These are phyloP conservation scores for Kluyveromyces marxianus DNA, from an alignment of 1,139 yeast species.

Conservation along the genomic window DNA sequence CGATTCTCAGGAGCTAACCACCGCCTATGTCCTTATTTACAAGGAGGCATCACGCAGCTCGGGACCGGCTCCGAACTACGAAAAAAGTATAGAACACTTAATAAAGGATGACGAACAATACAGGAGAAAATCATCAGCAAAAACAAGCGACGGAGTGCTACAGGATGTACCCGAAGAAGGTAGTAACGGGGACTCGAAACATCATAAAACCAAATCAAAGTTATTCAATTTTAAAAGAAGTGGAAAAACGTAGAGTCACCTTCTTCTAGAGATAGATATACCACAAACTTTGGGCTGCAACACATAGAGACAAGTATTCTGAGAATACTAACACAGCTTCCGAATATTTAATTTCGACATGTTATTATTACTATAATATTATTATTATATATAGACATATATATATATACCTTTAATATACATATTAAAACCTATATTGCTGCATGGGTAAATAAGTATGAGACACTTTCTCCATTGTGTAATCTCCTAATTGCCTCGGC, in stretches of 20 bases:
- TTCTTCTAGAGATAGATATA: no score
- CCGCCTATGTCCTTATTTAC: conserved; percentile 86
- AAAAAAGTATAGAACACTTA: conserved; percentile 22
- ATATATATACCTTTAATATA: no score
- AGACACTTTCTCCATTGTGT: conserved; percentile 78
- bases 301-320: no score
- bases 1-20: conserved; percentile 78
- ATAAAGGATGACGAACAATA: conserved; percentile 20
- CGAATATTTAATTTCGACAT: no score
- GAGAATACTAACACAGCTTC: no score
- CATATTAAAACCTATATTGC: background rate
- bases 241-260: background rate
- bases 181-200: conserved; percentile 1
- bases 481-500: conserved; percentile 78
- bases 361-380: no score
- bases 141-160: conserved; percentile 2
- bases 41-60: conserved; percentile 29
- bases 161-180: conserved; percentile 15
- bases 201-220: conserved; percentile 11
- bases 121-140: conserved; percentile 7
- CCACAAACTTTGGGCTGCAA: no score
- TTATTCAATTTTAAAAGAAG: conserved; percentile 16
- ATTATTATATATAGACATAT: no score
- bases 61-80: conserved; percentile 7
- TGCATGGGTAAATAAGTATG: conserved; percentile 55